Conservation (phyloP, 352 stramenopile genomes). For the Blastocystis sp. region DNA sequence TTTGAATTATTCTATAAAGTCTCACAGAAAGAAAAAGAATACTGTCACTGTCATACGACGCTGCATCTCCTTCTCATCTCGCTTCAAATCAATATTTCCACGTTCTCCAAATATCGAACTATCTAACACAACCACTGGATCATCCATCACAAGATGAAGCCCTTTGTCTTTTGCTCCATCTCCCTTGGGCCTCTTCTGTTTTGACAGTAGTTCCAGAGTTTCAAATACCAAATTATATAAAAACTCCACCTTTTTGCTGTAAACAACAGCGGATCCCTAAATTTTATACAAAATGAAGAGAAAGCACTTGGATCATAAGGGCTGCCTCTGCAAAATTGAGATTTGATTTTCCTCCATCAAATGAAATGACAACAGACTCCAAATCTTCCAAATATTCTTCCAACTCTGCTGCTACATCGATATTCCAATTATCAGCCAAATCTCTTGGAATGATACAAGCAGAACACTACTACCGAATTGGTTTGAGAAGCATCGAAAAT, state of each 20-base stretch:
- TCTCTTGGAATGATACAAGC: conserved; percentile 73
- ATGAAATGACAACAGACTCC: conserved; percentile 70
- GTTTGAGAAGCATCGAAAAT: conserved; percentile 68
- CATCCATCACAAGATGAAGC: conserved; percentile 35
- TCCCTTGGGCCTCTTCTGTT: conserved; percentile 76
- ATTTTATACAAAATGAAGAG: background rate
- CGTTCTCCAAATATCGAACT: conserved; percentile 23
- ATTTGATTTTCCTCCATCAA: conserved; percentile 69
- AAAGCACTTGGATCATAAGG: conserved; percentile 67
- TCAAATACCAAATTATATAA: conserved; percentile 84
- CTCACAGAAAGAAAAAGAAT: background rate
- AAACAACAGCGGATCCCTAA: conserved; percentile 83
- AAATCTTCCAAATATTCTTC: conserved; percentile 85
- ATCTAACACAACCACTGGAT: conserved; percentile 24
- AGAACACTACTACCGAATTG: conserved; percentile 42
- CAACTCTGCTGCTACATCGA: conserved; percentile 82
- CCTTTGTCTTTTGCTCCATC: conserved; percentile 53
- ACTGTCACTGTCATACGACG: background rate
- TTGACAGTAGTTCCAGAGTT: conserved; percentile 76
- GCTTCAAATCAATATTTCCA: conserved; percentile 14
- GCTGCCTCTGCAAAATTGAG: conserved; percentile 71
- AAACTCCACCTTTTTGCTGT: conserved; percentile 86
- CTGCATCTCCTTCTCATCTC: conserved; percentile 6
- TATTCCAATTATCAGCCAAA: conserved; percentile 85
- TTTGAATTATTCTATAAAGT: background rate